These are phyloP conservation scores for Moringa oleifera DNA, from an alignment of 345 rosid genomes.

Conservation along the genomic window DNA sequence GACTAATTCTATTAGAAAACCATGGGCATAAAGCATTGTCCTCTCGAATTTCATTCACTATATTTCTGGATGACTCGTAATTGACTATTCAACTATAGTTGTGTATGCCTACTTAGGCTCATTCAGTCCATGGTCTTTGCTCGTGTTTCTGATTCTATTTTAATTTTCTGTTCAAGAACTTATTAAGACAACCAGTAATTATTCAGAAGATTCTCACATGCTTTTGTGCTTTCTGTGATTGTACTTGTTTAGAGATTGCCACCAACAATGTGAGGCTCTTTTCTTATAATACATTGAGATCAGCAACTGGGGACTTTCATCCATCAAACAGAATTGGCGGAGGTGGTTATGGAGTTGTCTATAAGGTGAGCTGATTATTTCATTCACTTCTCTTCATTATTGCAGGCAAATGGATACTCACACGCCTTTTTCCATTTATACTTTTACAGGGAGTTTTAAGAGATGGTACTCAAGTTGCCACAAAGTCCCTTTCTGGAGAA, in stretches of 20 bases:
- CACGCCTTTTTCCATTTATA: background rate
- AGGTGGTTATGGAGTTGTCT: constrained; percentile 92
- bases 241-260: constrained; percentile 43
- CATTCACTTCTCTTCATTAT: background rate
- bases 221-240: constrained; percentile 9
- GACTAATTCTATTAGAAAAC: too few species aligned
- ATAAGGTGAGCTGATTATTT: constrained; percentile 46
- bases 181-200: too few species aligned
- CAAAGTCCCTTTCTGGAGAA: constrained; percentile 55
- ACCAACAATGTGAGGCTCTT: constrained; percentile 64
- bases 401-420: background rate
- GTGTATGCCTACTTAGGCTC: background rate
- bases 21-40: too few species aligned
- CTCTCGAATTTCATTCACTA: too few species aligned
- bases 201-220: constrained; percentile 14
- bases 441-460: constrained; percentile 54
- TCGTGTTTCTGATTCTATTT: background rate
- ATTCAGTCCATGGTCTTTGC: too few species aligned
- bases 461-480: constrained; percentile 51
- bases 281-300: constrained; percentile 67
- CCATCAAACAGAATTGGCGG: constrained; percentile 62
- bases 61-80: too few species aligned
- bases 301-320: constrained; percentile 65
- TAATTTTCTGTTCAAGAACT: background rate
- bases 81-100: background rate